Base-by-base conservation (phyloP, 2,329 filamentous ascomycete species). In the Ciborinia camelliae region DNA sequence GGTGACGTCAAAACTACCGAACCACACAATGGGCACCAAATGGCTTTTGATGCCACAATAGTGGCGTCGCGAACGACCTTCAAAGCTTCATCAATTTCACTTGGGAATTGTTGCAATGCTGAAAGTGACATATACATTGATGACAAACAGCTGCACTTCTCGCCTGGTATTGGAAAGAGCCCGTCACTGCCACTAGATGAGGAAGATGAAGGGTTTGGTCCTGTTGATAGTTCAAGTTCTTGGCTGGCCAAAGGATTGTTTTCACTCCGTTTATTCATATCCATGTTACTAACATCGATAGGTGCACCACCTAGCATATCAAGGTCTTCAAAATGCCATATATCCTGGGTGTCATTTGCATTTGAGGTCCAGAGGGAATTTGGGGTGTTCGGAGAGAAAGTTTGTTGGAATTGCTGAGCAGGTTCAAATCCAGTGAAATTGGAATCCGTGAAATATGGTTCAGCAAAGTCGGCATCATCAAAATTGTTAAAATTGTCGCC, bases 11-110 rank as follows among this genome's bases (percentile, higher is more conserved):
- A 53, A 39, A 77, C 63, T 41, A 76, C 73, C 30, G 77, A 74
- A 59, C 79, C 80, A 75, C 85, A 88, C 20, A 74, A 68, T 1
- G 76, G 71, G 71, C 85, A 88, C 62, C 79, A 77, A 58, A 86
- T 78, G 23, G 81, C 79, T 45, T 82, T 76, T 72, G 86, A 80
- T 1, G 72, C 73, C 35, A 70, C 71, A 39, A 47, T 58, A 59
- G 70, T 69, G 20, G 74, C 73, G 15, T 62, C 52, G 47, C 73
- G 71, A 51, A 74, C 70, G 15, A 69, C 69, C 35, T 62, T 65
- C 28, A 75, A 59, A 15, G 73, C 71, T 8, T 61, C n/a, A 4
- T 66, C 65, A 15, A 74, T 71, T 30, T 74, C 72, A 28, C 54
- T 65, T 48, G 73, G 72, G 58, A 75, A 66, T 35, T 69, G 60